Evolutionary conservation across 805 yeast species (phyloP).

Genomic region (Saccharomycopsis babjevae): DNA sequence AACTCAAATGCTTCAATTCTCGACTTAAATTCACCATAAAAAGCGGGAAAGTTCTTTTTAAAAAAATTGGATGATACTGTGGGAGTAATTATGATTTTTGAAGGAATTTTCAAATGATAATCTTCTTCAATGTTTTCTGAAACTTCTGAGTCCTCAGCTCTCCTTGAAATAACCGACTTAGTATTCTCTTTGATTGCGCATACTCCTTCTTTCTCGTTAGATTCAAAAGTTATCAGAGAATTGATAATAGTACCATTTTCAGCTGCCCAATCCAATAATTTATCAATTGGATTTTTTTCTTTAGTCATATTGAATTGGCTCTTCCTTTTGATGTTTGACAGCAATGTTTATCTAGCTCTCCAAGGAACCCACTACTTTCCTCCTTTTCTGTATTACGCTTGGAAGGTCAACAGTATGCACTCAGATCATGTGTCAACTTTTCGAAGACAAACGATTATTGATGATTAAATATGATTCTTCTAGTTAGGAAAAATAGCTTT

Average conservation of each 20-base stretch:
- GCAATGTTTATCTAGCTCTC: too few species aligned
- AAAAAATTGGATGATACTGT: slow-evolving; percentile 2
- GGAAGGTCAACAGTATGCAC: too few species aligned
- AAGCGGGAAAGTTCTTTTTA: not conserved
- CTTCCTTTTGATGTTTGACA: not conserved
- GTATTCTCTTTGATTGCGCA: slow-evolving; percentile 23
- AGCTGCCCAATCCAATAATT: slow-evolving; percentile 30
- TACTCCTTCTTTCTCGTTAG: slow-evolving; percentile 27
- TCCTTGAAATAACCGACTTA: not conserved
- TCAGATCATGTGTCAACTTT: too few species aligned
- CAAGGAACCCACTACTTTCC: not conserved
- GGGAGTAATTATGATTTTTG: slow-evolving; percentile 3
- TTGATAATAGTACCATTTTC: slow-evolving; percentile 31
- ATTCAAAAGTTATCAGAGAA: slow-evolving; percentile 26
- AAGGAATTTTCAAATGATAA: slow-evolving; percentile 22
- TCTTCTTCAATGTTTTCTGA: slow-evolving; percentile 28
- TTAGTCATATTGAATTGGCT: not conserved
- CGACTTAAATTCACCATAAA: not conserved
- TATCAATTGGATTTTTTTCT: slow-evolving; percentile 8
- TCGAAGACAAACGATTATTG: too few species aligned
- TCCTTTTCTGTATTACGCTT: not conserved
- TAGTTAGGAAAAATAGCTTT: not conserved
- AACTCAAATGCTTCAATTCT: not conserved
- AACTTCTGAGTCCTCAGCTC: slow-evolving; percentile 21
- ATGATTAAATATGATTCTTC: not conserved